These are phyloP conservation scores for Selaginella tamariscina DNA, from an alignment of 75 land plant genomes.

Conservation along the genomic window DNA sequence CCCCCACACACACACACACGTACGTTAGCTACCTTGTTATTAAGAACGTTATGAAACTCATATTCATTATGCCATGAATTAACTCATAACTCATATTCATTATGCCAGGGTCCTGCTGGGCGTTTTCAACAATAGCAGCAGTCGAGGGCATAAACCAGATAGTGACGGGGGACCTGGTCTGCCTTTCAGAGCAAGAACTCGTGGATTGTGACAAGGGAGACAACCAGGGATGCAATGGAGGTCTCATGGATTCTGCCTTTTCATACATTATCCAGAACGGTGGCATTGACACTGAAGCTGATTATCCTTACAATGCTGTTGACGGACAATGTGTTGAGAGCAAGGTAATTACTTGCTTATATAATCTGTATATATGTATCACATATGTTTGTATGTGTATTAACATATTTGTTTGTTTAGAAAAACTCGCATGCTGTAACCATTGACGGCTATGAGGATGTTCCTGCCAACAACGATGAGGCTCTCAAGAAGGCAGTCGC, in stretches of 20 bases:
- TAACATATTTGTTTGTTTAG: too few relatives aligned
- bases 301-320: too few relatives aligned
- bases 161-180: not conserved
- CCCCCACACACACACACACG: too few relatives aligned
- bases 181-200: not conserved
- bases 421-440: conserved; percentile 18
- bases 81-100: not conserved
- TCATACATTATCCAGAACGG: not conserved
- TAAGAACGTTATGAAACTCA: too few relatives aligned
- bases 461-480: conserved; percentile 39
- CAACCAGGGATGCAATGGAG: not conserved
- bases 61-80: too few relatives aligned
- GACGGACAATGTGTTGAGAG: too few relatives aligned
- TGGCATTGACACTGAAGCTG: not conserved
- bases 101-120: not conserved
- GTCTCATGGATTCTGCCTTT: not conserved
- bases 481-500: conserved; percentile 58
- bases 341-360: too few relatives aligned
- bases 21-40: too few relatives aligned
- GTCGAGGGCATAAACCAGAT: not conserved
- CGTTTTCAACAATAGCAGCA: not conserved
- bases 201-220: not conserved
- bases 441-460: conserved; percentile 62
- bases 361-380: too few relatives aligned
- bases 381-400: too few relatives aligned